A percentile compares a stretch with the other conserved stretches of the same genome.
phyloP scores from a whole-genome alignment of 768 basidiomycete genomes.

The Asterophora parasitica region DNA sequence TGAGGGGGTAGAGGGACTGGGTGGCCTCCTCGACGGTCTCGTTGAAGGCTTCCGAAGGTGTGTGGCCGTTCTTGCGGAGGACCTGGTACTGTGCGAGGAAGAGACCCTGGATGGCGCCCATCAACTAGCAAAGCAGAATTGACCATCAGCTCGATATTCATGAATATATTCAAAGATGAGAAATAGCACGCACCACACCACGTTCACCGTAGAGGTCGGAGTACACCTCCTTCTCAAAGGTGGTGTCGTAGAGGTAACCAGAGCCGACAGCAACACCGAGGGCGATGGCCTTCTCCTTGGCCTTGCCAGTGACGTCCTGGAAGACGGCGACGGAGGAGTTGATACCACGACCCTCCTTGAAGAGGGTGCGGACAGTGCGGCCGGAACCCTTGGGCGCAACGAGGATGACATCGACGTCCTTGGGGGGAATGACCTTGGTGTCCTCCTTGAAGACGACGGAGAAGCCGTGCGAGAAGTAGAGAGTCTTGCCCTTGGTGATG shows the following conservation, averaged over 20 bases:
- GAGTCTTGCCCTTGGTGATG: conserved; percentile 99
- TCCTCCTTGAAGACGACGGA: conserved; percentile 98
- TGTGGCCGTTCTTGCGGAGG: conserved; percentile 93
- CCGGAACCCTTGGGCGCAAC: conserved; percentile 99
- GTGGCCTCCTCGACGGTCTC: conserved; percentile 99
- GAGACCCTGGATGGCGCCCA: conserved; percentile 98
- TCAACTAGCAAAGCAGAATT: conserved; percentile 57
- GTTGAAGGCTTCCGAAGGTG: conserved; percentile 98
- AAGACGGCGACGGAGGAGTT: conserved; percentile 92
- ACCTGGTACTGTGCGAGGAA: conserved; percentile 99
- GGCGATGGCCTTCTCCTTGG: conserved; percentile 94
- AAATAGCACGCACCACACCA: conserved; percentile 76
- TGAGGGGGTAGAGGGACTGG: conserved; percentile 94
- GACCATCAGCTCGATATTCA: conserved; percentile 10
- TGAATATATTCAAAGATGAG: neutral
- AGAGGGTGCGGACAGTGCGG: conserved; percentile 97
- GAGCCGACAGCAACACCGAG: conserved; percentile 93
- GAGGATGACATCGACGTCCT: conserved; percentile 97
- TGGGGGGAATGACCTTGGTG: conserved; percentile 87
- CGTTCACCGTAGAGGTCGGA: conserved; percentile 99
- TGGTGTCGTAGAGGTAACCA: conserved; percentile 98
- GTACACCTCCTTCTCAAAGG: conserved; percentile 99
- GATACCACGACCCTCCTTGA: conserved; percentile 99
- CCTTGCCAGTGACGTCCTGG: conserved; percentile 98
- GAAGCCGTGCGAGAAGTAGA: conserved; percentile 99